Base-by-base conservation (phyloP, 164 flowering plant species). In the Cinnamomum micranthum region DNA sequence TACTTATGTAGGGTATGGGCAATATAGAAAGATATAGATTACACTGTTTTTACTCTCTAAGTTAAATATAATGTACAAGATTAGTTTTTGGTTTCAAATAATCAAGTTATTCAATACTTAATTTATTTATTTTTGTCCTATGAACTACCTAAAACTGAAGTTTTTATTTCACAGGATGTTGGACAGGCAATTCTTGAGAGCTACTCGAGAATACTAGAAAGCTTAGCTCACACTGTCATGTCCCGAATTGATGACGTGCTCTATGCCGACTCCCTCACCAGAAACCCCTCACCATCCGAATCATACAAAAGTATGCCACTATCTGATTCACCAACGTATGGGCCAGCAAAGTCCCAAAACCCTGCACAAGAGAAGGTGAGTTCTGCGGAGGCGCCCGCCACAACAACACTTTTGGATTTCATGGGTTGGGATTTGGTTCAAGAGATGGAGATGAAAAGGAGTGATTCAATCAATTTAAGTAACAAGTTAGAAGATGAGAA, bases 171-270 rank as follows among this genome's bases (percentile, higher is more conserved):
- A 66, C 88, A 94, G 98, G 98, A 94, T 85, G 89, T 92, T 22
- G 97, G 98, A 25, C 88, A 89, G 35, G 82, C 98, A 24, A 73
- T 92, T 41, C 84, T 92, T 1, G 98, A 94, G 83, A 90, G 97
- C 86, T 94, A 94, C 71, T 94, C 98, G 22, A 90, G 98, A 81
- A 81, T 94, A 72, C 80, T 94, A 33, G 98, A 94, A 76, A 92
- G 91, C 85, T 84, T 94, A 82, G 98, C 98, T 6, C 87, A 47
- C 81, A 87, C 87, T 12, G 84, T 93, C 50, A 81, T 88, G 84
- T 89, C 97, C 0, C 86, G 88, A 63, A 88, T 91, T 15, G 97
- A 93, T 50, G 98, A 93, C 69, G 92, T 91, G 7, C 78, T 93
- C 12, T 81, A 87, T 31, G 91, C 90, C 0, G 95, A 93, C 66